Percentiles rank a stretch among this genome's conserved stretches.
Evolutionary conservation across 176 grass and related monocot genomes (phyloP).

Genomic region (Canna indica): DNA sequence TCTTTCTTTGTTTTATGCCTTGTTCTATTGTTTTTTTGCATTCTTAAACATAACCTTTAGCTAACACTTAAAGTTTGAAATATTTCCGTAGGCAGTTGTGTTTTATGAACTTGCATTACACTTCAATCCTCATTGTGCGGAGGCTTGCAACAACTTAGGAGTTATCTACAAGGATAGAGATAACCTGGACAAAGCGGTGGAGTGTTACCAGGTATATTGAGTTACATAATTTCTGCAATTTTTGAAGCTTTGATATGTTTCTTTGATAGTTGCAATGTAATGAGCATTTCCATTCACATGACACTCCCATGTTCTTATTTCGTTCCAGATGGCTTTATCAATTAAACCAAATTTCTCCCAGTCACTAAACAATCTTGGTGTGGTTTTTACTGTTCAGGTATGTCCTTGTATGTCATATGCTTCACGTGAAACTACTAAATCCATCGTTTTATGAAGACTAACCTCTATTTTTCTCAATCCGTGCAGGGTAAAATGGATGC

Average conservation of each 20-base stretch:
- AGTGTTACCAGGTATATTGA: slow-evolving; percentile 76
- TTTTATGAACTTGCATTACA: slow-evolving; percentile 98
- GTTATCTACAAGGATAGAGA: slow-evolving; percentile 99
- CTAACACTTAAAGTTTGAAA: slow-evolving; percentile 2
- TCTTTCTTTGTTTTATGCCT: background rate
- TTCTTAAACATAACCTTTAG: background rate
- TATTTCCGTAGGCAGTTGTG: slow-evolving; percentile 74
- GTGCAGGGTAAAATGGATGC: slow-evolving; percentile 93
- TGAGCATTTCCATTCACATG: background rate
- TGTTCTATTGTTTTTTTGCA: background rate
- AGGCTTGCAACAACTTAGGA: slow-evolving; percentile 96
- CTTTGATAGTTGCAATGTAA: slow-evolving; percentile 12
- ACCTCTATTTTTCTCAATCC: background rate
- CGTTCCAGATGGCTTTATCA: slow-evolving; percentile 81
- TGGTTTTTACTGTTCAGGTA: slow-evolving; percentile 99
- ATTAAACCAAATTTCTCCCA: slow-evolving; percentile 94
- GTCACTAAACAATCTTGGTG: slow-evolving; percentile 96
- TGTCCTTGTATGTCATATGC: slow-evolving; percentile 17
- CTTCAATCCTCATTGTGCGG: slow-evolving; percentile 93
- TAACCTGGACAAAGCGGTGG: slow-evolving; percentile 99
- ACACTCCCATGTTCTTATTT: background rate
- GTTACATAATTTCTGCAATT: slow-evolving; percentile 20
- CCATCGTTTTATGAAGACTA: slow-evolving; percentile 2
- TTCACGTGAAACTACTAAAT: slow-evolving; percentile 3
- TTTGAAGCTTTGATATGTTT: slow-evolving; percentile 4